Base-by-base conservation (phyloP, 2,329 filamentous ascomycete species). In the Magnaporthiopsis poae region DNA sequence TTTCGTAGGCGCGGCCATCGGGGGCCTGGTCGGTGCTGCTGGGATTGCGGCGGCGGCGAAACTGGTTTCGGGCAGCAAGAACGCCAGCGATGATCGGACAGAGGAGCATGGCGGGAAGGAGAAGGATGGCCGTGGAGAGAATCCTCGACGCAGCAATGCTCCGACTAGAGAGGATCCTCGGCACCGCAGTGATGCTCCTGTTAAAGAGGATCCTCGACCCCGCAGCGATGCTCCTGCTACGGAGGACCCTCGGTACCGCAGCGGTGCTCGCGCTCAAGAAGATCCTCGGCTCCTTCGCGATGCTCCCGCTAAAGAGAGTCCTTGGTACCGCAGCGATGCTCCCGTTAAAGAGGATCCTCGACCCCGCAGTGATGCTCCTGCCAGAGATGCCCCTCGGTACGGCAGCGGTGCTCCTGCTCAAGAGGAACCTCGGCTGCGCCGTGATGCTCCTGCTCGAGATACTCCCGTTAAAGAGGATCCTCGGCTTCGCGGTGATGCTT, bases 31-130 rank as follows among this genome's bases (percentile, higher is more conserved):
- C 35, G 82, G 79, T 27, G 77, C 81, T 60, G 80, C 80, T 36
- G 83, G 80, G 31, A 81, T 81, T 4, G 81, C 80, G 12, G 82
- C 82, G 18, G 82, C 80, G 60, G 77, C 77, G 31, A 77, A 81
- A 63, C 77, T 79, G 21, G 76, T 70, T 9, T 69, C 69, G 12
- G 73, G 75, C 21, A 67, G 68, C 8, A 72, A 73, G 59, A 68
- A 69, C 12, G 68, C 70, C 52, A 69, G 69, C 9, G 71, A 71
- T 21, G 68, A 72, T 8, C 70, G 69, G 33, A 69, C 65, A 27
- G 69, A 70, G 9, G 66, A 68, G 18, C 69, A 72, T 64, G 64
- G 67, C 15, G 62, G 62, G 52, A 70, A 66, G 67, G 69, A 71
- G 35, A 69, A 62, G 60, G 68, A 64, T 60, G 52, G 9, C 21